Evolutionary conservation across 768 basidiomycete genomes (phyloP).

Genomic region (Boletus edulis): DNA sequence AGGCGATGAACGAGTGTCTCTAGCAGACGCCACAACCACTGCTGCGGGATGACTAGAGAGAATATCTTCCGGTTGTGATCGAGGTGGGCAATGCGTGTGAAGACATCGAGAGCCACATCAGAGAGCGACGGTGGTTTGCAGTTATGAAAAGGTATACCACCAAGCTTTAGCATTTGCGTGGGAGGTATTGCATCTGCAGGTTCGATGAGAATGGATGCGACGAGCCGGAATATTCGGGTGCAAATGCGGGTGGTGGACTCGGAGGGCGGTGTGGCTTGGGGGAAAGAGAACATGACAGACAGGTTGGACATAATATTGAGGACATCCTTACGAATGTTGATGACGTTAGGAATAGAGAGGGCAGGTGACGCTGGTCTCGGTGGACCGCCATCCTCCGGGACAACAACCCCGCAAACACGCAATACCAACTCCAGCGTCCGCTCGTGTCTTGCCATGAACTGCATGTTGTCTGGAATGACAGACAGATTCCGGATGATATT

Average conservation of each 20-base stretch:
- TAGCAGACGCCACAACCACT: conserved; percentile 61
- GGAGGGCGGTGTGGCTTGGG: conserved; percentile 38
- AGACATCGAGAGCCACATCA: conserved; percentile 81
- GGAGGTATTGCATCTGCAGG: conserved; percentile 65
- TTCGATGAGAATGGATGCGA: conserved; percentile 77
- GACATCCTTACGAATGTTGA: conserved; percentile 74
- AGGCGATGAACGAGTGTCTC: conserved; percentile 75
- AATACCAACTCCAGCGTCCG: conserved; percentile 65
- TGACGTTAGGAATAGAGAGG: conserved; percentile 69
- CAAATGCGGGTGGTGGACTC: conserved; percentile 47
- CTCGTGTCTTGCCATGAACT: conserved; percentile 62
- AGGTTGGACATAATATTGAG: conserved; percentile 68
- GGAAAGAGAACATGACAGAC: conserved; percentile 49
- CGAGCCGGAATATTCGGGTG: conserved; percentile 58
- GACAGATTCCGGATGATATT: conserved; percentile 89
- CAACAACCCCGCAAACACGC: conserved; percentile 58
- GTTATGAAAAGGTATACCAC: conserved; percentile 41
- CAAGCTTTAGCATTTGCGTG: conserved; percentile 52
- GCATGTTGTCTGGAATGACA: conserved; percentile 66
- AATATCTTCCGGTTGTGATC: conserved; percentile 81
- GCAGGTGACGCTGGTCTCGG: conserved; percentile 48
- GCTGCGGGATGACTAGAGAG: conserved; percentile 54
- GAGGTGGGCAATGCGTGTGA: conserved; percentile 71
- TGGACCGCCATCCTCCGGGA: conserved; percentile 30
- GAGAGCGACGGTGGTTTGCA: conserved; percentile 57